These are phyloP conservation scores for Yarrowia divulgata DNA, from an alignment of 805 yeast genomes.

Conservation along the genomic window DNA sequence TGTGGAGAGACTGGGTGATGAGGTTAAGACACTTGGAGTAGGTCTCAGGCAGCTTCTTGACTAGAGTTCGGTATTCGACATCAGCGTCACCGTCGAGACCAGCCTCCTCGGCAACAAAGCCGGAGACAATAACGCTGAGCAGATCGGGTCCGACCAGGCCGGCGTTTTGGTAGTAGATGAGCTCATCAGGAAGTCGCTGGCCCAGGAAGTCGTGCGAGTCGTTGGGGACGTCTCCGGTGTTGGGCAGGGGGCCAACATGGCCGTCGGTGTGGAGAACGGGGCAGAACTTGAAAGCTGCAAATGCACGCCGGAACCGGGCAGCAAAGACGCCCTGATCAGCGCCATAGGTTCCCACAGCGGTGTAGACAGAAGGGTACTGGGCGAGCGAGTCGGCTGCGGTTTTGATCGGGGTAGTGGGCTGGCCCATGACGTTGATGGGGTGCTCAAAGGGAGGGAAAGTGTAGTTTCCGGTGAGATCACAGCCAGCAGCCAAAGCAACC, in stretches of 20 bases:
- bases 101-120: slow-evolving; percentile 65
- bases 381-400: slow-evolving; percentile 48
- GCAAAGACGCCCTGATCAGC: slow-evolving; percentile 48
- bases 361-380: slow-evolving; percentile 47
- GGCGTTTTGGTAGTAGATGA: slow-evolving; percentile 77
- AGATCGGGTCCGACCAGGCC: slow-evolving; percentile 74
- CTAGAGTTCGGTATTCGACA: slow-evolving; percentile 63
- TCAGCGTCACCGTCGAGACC: slow-evolving; percentile 71
- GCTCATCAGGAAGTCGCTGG: slow-evolving; percentile 84
- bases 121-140: slow-evolving; percentile 71
- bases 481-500: slow-evolving; percentile 78
- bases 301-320: slow-evolving; percentile 68
- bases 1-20: slow-evolving; percentile 73
- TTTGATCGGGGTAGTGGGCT: slow-evolving; percentile 43
- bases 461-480: slow-evolving; percentile 67
- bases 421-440: slow-evolving; percentile 40
- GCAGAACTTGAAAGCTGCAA: slow-evolving; percentile 69
- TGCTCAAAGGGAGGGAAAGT: slow-evolving; percentile 60
- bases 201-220: slow-evolving; percentile 85
- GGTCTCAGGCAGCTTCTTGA: slow-evolving; percentile 52
- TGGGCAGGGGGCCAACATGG: slow-evolving; percentile 63
- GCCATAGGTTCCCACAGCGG: slow-evolving; percentile 45
- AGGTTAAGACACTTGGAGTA: slow-evolving; percentile 71
- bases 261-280: slow-evolving; percentile 79
- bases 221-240: slow-evolving; percentile 66